Evolutionary conservation across 495 filamentous ascomycete genomes (phyloP), one percentile per base, ranked within the genome.

Genomic region (Podospora fimiseda): DNA sequence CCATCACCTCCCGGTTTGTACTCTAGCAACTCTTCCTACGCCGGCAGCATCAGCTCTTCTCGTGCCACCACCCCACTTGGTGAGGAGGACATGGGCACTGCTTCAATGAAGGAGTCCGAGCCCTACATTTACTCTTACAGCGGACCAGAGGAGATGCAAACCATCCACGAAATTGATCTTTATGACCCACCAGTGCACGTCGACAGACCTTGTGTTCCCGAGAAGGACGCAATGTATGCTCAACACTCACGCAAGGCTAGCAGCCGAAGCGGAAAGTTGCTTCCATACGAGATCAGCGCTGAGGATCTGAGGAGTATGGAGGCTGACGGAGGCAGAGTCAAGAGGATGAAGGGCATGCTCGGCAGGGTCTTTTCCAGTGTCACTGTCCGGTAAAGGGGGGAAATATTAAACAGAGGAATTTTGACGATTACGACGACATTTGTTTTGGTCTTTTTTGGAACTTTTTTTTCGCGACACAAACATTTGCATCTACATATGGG

Each of bases 221-320:
- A 59, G 52, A 65, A 62, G 60, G 62, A 62, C 30, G 48, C 52
- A 15, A 43, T 59, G 14, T 65, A 65, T 30, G 21, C 41, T n/a
- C 7, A 20, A 1, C 19, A 22, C 53, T 44, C 45, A 42, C 41
- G 51, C 47, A 51, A 52, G 24, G 33, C 18, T 36, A 48, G 40
- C 24, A 52, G 36, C 47, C 60, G 43, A 38, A 47, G 48, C 33
- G 9, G 23, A 52, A 60, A 64, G 39, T 55, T 69, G 48, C 67
- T 78, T 5, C 71, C 74, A 6, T 76, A 74, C 56, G 74, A 78
- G 61, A 75, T 78, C 46, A 71, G 62, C 50, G 60, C 62, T 2
- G 73, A 74, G 38, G 66, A 74, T 47, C 56, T 71, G 45, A 65
- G 65, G 48, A 58, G 58, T 37, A 42, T 74, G 23, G 70, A 74